phyloP scores from a whole-genome alignment of 345 rosid genomes.

The Diplotaxis tenuifolia region DNA sequence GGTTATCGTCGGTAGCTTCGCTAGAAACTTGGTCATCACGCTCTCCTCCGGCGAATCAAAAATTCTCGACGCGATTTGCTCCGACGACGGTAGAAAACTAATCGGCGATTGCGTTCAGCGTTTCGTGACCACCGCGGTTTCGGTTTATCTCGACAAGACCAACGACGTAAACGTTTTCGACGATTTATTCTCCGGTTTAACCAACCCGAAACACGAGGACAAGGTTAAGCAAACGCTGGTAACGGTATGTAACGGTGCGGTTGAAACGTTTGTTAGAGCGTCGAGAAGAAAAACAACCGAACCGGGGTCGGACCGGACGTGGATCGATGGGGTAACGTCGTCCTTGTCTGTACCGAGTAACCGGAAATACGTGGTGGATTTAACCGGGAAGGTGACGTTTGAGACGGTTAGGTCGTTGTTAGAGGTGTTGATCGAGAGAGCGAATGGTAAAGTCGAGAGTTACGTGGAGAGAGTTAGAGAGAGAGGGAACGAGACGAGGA shows the following conservation, averaged over 20 bases:
- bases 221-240: conserved; percentile 53
- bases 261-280: conserved; percentile 76
- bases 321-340: conserved; percentile 57
- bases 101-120: conserved; percentile 73
- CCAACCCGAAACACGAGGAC: conserved; percentile 62
- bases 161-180: conserved; percentile 56
- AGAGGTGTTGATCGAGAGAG: conserved; percentile 53
- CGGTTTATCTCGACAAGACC: conserved; percentile 82
- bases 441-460: conserved; percentile 42
- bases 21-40: conserved; percentile 64
- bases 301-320: conserved; percentile 38
- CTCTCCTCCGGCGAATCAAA: conserved; percentile 17
- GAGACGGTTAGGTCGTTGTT: conserved; percentile 70
- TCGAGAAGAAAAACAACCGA: neutral
- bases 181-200: conserved; percentile 66
- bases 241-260: conserved; percentile 51
- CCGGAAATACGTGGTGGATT: conserved; percentile 62
- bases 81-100: conserved; percentile 47
- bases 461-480: conserved; percentile 45
- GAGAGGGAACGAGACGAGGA: conserved; percentile 44
- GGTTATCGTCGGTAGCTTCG: conserved; percentile 74
- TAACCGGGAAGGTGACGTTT: conserved; percentile 61
- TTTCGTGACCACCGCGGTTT: conserved; percentile 70
- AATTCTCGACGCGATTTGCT: conserved; percentile 49
- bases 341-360: conserved; percentile 64